Evolutionary conservation across 345 rosid genomes (phyloP), one percentile per base, ranked within the genome.

Genomic region (Populus davidiana): DNA sequence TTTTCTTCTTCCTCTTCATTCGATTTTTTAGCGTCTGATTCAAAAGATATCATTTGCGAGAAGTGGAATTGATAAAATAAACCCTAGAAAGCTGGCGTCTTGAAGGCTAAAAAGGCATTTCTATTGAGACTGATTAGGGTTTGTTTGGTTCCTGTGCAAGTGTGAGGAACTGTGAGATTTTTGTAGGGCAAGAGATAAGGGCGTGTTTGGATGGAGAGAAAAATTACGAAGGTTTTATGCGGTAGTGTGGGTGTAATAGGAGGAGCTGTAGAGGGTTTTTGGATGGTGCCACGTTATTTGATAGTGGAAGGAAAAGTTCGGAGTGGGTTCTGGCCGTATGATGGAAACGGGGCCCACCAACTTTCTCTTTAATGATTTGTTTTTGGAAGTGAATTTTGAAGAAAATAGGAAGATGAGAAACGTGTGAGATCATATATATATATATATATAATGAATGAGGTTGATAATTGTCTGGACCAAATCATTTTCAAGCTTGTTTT

Each of bases 201-300:
- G 13, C 29, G 79, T 38, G 84, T 78, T 80, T 73, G 83, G 85
- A 65, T 71, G 66, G 70, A 49, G 36, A 75, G 80, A 82, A 80
- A 80, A 80, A 75, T 10, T 5, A 17, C 7, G 33, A 44, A 12
- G 5, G 5, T 36, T 36, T 38, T 18, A 10, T 1, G 13, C n/a
- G 70, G 11, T 31, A 21, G 47, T 8, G n/a, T 35, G 23, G n/a
- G 41, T 20, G 10, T 18, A 2, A 56, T 21, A 11, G 8, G 29
- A 1, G 63, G 14, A 25, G 64, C n/a, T n/a, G 29, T 23, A 12
- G 13, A 23, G 27, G 64, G 12, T 59, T n/a, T 33, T 10, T n/a
- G 29, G 6, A 59, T 59, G 64, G 13, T 59, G 64, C 27, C 29
- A 9, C 64, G 63, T 9, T 23, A 59, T n/a, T 11, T 8, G 29